Conservation (phyloP, 345 rosid species). For the Eutrema japonicum region DNA sequence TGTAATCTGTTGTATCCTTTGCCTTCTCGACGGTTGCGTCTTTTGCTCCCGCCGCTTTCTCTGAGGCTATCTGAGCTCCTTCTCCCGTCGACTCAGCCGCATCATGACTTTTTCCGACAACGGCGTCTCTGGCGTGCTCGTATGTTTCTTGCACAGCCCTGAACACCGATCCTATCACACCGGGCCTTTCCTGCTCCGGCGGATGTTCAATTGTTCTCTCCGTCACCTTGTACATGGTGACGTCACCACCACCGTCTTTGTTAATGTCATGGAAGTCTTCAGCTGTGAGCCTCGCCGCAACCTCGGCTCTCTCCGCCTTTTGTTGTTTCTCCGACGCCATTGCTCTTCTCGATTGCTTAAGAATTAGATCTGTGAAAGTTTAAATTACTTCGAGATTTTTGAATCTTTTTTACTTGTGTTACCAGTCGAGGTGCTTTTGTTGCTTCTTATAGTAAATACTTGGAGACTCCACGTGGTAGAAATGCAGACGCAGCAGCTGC, state of each 20-base stretch:
- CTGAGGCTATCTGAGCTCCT: slow-evolving; percentile 34
- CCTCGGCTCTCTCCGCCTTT: slow-evolving; percentile 57
- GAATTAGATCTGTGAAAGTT: background rate
- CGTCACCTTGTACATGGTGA: slow-evolving; percentile 35
- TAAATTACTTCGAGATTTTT: background rate
- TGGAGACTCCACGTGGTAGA: slow-evolving; percentile 33
- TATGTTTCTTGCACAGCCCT: slow-evolving; percentile 58
- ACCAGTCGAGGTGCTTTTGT: slow-evolving; percentile 8
- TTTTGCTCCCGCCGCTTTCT: slow-evolving; percentile 28
- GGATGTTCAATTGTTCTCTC: slow-evolving; percentile 36
- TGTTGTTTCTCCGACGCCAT: slow-evolving; percentile 67
- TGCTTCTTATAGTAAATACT: slow-evolving; percentile 31
- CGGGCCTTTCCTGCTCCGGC: slow-evolving; percentile 53
- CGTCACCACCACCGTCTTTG: slow-evolving; percentile 39
- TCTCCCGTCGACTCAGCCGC: slow-evolving; percentile 25
- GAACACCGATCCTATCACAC: slow-evolving; percentile 64
- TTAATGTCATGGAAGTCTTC: slow-evolving; percentile 53
- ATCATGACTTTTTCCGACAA: slow-evolving; percentile 50
- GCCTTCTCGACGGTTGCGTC: slow-evolving; percentile 31
- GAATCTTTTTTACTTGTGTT: background rate
- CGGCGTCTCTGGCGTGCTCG: slow-evolving; percentile 65
- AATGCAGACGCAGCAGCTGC: slow-evolving; percentile 11
- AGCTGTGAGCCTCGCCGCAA: slow-evolving; percentile 51
- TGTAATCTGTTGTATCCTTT: background rate
- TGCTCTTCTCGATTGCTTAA: background rate